Percentiles rank a stretch among this genome's conserved stretches.
Conservation (phyloP, 768 basidiomycete species). For the Neoboletus subvelutipes region DNA sequence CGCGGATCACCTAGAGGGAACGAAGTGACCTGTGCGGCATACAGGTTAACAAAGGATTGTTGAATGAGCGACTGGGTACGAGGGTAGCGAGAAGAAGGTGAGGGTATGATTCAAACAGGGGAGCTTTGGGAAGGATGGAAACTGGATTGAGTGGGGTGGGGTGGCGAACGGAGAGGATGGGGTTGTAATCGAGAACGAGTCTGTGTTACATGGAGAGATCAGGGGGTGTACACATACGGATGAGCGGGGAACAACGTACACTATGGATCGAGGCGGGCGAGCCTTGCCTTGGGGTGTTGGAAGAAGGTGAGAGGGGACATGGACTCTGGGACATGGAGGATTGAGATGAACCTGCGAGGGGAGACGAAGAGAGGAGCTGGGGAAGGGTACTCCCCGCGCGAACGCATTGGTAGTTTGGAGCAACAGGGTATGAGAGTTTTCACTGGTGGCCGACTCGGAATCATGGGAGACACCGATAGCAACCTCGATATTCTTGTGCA, state of each 20-base stretch:
- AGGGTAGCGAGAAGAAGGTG: constrained; percentile 9
- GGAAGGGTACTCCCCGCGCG: constrained; percentile 14
- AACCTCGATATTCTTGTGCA: too few species aligned
- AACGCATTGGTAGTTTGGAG: too few species aligned
- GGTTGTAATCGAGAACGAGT: constrained; percentile 9
- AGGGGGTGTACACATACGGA: background rate
- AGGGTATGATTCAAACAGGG: constrained; percentile 1
- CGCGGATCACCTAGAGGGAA: background rate
- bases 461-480: too few species aligned
- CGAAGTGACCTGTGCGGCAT: background rate
- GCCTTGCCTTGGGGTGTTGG: background rate
- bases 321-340: background rate
- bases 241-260: constrained; percentile 8
- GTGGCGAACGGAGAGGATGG: background rate
- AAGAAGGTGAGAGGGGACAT: constrained; percentile 7
- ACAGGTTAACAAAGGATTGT: constrained; percentile 8
- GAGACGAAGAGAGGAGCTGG: constrained; percentile 13
- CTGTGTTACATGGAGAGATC: background rate
- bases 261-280: constrained; percentile 13
- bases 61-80: constrained; percentile 21
- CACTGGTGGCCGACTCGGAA: too few species aligned
- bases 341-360: constrained; percentile 5
- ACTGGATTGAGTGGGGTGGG: constrained; percentile 7
- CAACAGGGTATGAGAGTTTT: too few species aligned
- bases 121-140: background rate